Base-by-base conservation (phyloP, 208 protist genomes). In the Leishmania arabica region DNA sequence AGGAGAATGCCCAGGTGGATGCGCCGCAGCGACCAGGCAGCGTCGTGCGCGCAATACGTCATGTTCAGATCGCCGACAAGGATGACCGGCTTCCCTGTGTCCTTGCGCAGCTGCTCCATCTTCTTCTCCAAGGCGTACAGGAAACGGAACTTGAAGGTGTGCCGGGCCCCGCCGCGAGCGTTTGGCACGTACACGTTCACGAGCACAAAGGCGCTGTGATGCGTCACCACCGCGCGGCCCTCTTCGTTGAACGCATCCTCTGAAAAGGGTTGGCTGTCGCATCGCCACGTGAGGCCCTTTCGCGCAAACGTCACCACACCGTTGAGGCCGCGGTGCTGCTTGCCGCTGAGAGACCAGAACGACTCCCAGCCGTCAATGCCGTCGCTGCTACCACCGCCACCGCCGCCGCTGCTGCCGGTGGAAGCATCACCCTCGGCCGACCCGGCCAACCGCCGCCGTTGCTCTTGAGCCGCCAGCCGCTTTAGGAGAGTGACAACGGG, bases 161-260 rank as follows among this genome's bases (percentile, higher is more conserved):
- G 74, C 8, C 95, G 90, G 0, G 68, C 69, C 27, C 95, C 92
- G 37, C 91, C 79, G 19, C 95, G 85, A 21, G 88, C 89, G 78
- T 98, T 98, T 2, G 94, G 93, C 69, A 98, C 95, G 85, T 98
- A 98, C 53, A 95, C 92, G 85, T 98, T 98, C 7, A 98, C 84
- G 34, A 98, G 78, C 37, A 95, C 91, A 80, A 94, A 93, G 21
- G 70, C 83, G 79, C 91, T 95, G 81, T 95, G 91, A 73, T 96
- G 80, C 2, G 93, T 96, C 40, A 97, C 93, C 15, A 98, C 78
- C 6, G 86, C 87, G 31, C 95, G 93, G 34, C 95, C 95, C 80
- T 98, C 95, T 42, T 95, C 90, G 84, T 98, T 90, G 64, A 96
- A 83, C 34, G 91, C 89, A 24, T 86, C 86, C n/a, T 92, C 85